These are phyloP conservation scores for Thalassia testudinum DNA, from an alignment of 116 monocot species.

Conservation along the genomic window DNA sequence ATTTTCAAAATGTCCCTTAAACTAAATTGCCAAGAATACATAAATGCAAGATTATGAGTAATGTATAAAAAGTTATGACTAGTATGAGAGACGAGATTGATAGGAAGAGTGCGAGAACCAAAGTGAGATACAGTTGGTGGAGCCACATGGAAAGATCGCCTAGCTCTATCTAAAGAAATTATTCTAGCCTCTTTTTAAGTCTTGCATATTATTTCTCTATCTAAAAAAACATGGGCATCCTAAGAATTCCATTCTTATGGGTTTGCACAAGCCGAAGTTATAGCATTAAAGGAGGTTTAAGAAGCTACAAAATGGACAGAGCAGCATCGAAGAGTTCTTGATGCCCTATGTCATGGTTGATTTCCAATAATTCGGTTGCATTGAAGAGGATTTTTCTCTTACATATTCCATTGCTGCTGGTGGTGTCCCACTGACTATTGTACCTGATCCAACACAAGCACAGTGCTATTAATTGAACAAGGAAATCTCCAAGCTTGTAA, in stretches of 20 bases:
- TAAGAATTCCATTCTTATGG: constrained; percentile 78
- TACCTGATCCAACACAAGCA: constrained; percentile 83
- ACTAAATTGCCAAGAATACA: no score
- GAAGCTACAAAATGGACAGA: constrained; percentile 67
- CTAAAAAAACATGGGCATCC: constrained; percentile 46
- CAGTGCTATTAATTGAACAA: constrained; percentile 80
- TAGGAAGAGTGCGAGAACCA: no score
- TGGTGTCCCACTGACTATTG: constrained; percentile 81
- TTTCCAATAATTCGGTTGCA: constrained; percentile 30
- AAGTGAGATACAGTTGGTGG: no score
- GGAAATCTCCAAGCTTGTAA: constrained; percentile 44
- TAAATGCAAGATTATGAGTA: no score
- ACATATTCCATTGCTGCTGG: constrained; percentile 52
- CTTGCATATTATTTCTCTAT: constrained; percentile 48
- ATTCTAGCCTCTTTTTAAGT: no score
- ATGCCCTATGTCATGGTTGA: constrained; percentile 52
- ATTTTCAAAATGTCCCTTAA: no score
- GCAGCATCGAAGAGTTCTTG: constrained; percentile 61
- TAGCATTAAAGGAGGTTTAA: constrained; percentile 48
- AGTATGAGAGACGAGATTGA: no score
- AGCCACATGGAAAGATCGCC: no score
- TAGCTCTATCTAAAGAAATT: no score
- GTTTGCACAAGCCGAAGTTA: constrained; percentile 62
- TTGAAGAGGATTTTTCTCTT: constrained; percentile 65
- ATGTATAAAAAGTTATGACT: no score